Conservation (phyloP, 1,139 yeast genomes). For the Wickerhamomyces sp. region DNA sequence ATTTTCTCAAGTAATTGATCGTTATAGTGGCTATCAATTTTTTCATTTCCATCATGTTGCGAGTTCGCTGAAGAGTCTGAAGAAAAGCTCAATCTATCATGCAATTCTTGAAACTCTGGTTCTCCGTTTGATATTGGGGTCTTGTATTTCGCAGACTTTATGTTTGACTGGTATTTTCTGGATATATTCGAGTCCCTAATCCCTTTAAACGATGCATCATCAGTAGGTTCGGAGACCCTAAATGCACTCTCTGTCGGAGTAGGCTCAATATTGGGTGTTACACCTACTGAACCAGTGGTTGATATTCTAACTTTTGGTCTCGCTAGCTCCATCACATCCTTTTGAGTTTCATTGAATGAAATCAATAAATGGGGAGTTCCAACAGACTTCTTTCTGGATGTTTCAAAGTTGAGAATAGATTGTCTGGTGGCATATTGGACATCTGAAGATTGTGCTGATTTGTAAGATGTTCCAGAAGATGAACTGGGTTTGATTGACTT, state of each 20-base stretch:
- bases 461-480: conserved; percentile 9
- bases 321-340: background rate
- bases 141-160: background rate
- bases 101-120: background rate
- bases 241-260: background rate
- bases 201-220: background rate
- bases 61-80: background rate
- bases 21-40: conserved; percentile 4
- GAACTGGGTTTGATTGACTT: conserved; percentile 3
- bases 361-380: conserved; percentile 12
- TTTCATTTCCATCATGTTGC: background rate
- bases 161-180: background rate
- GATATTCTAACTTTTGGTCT: background rate
- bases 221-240: background rate
- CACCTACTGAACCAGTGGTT: background rate
- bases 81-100: background rate
- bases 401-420: conserved; percentile 16
- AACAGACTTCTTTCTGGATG: conserved; percentile 18
- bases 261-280: background rate
- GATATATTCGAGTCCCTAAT: background rate
- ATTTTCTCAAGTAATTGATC: conserved; percentile 12
- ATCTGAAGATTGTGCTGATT: conserved; percentile 6
- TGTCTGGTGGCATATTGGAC: conserved; percentile 3
- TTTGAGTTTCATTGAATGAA: background rate
- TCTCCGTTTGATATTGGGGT: background rate